Base-by-base conservation (phyloP, 2,329 filamentous ascomycete species). In the Emergomyces orientalis region DNA sequence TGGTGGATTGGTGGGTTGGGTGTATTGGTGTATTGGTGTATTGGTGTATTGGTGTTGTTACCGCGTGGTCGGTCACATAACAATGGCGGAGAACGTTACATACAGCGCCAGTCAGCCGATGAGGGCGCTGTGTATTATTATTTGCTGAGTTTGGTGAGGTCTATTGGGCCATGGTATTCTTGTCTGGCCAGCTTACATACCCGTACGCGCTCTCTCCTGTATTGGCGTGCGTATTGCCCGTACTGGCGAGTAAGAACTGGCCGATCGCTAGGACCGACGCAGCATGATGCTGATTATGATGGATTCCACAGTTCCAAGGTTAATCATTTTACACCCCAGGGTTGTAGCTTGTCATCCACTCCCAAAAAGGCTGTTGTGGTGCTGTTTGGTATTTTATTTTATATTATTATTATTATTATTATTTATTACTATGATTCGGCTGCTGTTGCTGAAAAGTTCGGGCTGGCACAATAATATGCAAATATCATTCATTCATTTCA, bases 101-200 rank as follows among this genome's bases (percentile, higher is more conserved):
- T 54, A 56, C 52, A 34, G 34, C 19, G 32, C 54, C 25, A 32
- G n/a, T 56, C 54, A 56, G 54, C 54, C 54, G 54, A 56, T 56
- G n/a, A 37, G 52, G 32, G 27, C 13, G 34, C 34, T 34, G 54
- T 34, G 54, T 56, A 25, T 25, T 56, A n/a, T 39, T 54, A 54
- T 54, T 54, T 56, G 54, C 54, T 34, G 51, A 2, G 17, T 34
- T 11, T 34, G 51, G 14, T 22, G 34, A 9, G 30, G 19, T n/a
- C n/a, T 34, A 34, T 27, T 32, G 25, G 51, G 27, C 6, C 51
- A n/a, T 11, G 30, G 54, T 56, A 56, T 19, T 25, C 3, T 8
- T 39, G 2, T 8, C n/a, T 30, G 30, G 19, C 30, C 51, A 17
- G 19, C 51, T 32, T 54, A 54, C 51, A 54, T 34, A 54, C 51